A percentile compares a stretch with the other conserved stretches of the same genome.
Conservation (phyloP, 495 filamentous ascomycete genomes). For the Platismatia glauca region DNA sequence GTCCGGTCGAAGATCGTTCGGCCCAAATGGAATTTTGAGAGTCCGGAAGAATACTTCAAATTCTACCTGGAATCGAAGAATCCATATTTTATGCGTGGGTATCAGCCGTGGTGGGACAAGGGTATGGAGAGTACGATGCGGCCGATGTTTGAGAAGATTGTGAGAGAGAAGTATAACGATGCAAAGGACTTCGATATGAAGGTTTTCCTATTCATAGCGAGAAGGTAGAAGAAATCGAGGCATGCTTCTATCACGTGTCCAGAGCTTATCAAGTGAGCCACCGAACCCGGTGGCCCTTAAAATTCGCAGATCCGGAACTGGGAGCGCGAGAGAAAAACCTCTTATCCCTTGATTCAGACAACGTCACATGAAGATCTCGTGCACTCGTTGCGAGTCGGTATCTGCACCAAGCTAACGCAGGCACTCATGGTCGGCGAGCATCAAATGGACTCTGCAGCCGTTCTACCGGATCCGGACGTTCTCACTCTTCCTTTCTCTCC, state of each 20-base stretch:
- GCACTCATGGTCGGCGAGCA: too few relatives aligned
- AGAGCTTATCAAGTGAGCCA: background rate
- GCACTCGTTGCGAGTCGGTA: background rate
- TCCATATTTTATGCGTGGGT: conserved; percentile 5
- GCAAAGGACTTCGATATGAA: conserved; percentile 6
- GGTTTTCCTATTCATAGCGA: conserved; percentile 7
- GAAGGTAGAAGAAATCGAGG: background rate
- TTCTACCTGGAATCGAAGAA: conserved; percentile 11
- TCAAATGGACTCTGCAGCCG: too few relatives aligned
- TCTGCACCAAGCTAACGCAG: background rate
- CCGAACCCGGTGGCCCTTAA: background rate
- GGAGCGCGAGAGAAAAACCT: background rate
- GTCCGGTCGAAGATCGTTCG: background rate
- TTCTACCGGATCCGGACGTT: too few relatives aligned
- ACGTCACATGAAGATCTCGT: background rate
- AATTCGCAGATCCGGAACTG: background rate
- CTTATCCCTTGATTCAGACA: background rate
- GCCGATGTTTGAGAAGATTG: conserved; percentile 5
- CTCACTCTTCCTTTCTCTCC: too few relatives aligned
- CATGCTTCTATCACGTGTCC: background rate
- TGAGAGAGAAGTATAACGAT: conserved; percentile 7
- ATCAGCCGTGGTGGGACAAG: conserved; percentile 12
- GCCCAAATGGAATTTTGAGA: conserved; percentile 4
- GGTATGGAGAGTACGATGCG: conserved; percentile 7
- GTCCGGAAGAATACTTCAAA: conserved; percentile 2